Conservation (phyloP, 768 basidiomycete genomes). For the Trametes elegans region DNA sequence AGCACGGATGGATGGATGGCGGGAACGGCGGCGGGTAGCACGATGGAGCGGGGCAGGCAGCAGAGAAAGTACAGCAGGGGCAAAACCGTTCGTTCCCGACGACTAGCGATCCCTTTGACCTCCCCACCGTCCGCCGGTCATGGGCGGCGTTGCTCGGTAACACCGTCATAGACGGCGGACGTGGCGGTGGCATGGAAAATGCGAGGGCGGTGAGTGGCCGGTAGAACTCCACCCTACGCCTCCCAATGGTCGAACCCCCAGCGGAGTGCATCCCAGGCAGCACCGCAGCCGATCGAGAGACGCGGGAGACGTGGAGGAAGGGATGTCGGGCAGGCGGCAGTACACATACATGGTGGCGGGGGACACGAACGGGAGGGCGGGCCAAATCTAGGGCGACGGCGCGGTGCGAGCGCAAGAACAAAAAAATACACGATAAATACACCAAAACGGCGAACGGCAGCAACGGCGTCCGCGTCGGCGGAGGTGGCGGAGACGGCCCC, state of each 20-base stretch:
- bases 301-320: not conserved
- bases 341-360: conserved; percentile 7
- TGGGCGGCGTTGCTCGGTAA: no score
- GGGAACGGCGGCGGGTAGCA: not conserved
- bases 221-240: not conserved
- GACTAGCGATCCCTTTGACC: not conserved
- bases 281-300: no score
- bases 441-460: conserved; percentile 3
- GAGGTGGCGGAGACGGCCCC: not conserved
- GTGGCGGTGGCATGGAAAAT: no score
- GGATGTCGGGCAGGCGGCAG: not conserved
- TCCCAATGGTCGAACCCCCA: no score
- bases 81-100: not conserved
- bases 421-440: conserved; percentile 24
- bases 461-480: not conserved
- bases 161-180: no score
- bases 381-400: conserved; percentile 7
- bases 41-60: not conserved
- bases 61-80: not conserved
- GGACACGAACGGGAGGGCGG: not conserved
- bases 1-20: not conserved
- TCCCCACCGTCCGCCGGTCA: no score
- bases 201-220: not conserved
- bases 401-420: not conserved
- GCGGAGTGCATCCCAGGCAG: no score